Evolutionary conservation across 768 basidiomycete species (phyloP).

Genomic region (Rhizopogon vinicolor): DNA sequence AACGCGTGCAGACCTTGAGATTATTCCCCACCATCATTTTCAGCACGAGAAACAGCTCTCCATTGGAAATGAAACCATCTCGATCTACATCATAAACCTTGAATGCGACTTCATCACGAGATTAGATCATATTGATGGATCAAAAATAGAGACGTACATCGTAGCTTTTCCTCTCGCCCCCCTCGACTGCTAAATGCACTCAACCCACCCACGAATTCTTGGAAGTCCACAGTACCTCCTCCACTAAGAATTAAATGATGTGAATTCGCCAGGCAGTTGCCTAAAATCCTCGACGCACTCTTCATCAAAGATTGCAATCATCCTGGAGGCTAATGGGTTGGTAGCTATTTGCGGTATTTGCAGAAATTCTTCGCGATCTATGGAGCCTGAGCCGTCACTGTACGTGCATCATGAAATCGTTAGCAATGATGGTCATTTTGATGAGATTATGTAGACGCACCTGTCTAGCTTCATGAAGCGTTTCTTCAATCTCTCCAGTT

Average conservation of each 20-base stretch:
- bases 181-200: slow-evolving; percentile 98
- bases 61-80: slow-evolving; percentile 97
- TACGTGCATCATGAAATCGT: slow-evolving; percentile 1
- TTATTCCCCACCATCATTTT: slow-evolving; percentile 99
- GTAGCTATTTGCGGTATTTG: slow-evolving; percentile 99
- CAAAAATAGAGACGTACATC: slow-evolving; percentile 55
- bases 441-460: slow-evolving; percentile 32
- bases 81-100: slow-evolving; percentile 99
- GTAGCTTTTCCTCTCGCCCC: slow-evolving; percentile 93
- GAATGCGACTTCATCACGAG: slow-evolving; percentile 75
- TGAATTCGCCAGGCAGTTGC: slow-evolving; percentile 1
- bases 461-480: slow-evolving; percentile 99
- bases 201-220: slow-evolving; percentile 96
- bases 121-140: slow-evolving; percentile 2
- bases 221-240: slow-evolving; percentile 97
- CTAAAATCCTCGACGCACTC: slow-evolving; percentile 60
- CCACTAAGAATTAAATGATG: slow-evolving; percentile 51
- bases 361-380: slow-evolving; percentile 97
- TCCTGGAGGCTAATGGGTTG: slow-evolving; percentile 91
- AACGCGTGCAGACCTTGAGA: slow-evolving; percentile 61
- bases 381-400: slow-evolving; percentile 95
- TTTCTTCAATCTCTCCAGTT: slow-evolving; percentile 95
- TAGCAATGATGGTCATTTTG: not conserved
- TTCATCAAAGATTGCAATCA: slow-evolving; percentile 99
- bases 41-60: slow-evolving; percentile 94